Evolutionary conservation across 345 rosid genomes (phyloP).

Genomic region (Mangifera indica): DNA sequence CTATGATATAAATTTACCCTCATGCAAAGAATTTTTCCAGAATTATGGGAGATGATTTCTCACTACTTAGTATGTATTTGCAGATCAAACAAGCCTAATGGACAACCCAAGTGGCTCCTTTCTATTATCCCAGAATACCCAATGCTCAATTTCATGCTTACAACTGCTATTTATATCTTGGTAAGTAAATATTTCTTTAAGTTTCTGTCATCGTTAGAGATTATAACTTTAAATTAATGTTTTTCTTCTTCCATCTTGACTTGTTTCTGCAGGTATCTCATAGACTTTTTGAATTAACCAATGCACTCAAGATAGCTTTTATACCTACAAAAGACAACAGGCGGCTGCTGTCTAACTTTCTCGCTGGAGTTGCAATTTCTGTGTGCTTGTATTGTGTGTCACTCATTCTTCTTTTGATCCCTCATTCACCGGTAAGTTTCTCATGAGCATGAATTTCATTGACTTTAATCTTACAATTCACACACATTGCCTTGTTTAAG

Average conservation of each 20-base stretch:
- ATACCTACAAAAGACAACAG: slow-evolving; percentile 74
- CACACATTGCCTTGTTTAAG: background rate
- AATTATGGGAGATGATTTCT: slow-evolving; percentile 3
- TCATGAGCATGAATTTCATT: background rate
- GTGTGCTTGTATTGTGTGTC: slow-evolving; percentile 60
- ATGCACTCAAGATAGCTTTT: slow-evolving; percentile 64
- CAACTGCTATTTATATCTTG: slow-evolving; percentile 77
- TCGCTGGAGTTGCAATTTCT: slow-evolving; percentile 63
- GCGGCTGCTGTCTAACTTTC: slow-evolving; percentile 56
- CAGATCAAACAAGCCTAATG: slow-evolving; percentile 83
- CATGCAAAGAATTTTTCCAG: slow-evolving; percentile 1
- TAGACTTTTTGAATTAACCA: slow-evolving; percentile 80
- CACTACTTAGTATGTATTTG: slow-evolving; percentile 16
- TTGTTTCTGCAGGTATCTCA: slow-evolving; percentile 62
- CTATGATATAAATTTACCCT: too few relatives aligned
- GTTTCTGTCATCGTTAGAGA: background rate
- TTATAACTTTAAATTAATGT: background rate
- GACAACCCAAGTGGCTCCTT: slow-evolving; percentile 99
- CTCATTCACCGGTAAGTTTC: slow-evolving; percentile 57
- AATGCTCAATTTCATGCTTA: slow-evolving; percentile 90
- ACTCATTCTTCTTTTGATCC: slow-evolving; percentile 76
- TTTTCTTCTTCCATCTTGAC: background rate
- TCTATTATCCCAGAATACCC: slow-evolving; percentile 86
- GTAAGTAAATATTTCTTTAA: slow-evolving; percentile 41
- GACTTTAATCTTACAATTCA: background rate